Percentiles rank a stretch among this genome's conserved stretches.
Conservation (phyloP, 2,329 filamentous ascomycete species). For the Fusarium sp. region DNA sequence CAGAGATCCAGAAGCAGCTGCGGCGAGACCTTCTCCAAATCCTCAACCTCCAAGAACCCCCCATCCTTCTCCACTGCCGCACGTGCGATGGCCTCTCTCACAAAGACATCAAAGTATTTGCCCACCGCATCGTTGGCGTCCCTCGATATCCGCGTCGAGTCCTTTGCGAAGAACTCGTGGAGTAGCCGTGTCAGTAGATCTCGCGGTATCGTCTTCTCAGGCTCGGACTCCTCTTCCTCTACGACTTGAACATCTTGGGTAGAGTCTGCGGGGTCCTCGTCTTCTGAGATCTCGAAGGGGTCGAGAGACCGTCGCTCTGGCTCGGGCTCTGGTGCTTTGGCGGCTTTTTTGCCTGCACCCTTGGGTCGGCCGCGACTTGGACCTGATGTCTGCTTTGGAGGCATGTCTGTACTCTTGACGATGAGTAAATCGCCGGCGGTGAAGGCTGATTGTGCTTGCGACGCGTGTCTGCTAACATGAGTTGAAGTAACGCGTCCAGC, state of each 20-base stretch:
- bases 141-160: slow-evolving; percentile 77
- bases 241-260: slow-evolving; percentile 38
- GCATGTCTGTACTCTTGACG: slow-evolving; percentile 47
- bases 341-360: slow-evolving; percentile 37
- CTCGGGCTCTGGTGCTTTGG: slow-evolving; percentile 33
- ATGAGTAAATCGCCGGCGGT: neutral
- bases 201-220: slow-evolving; percentile 69
- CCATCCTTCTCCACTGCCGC: slow-evolving; percentile 76
- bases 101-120: slow-evolving; percentile 92
- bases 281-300: slow-evolving; percentile 51
- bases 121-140: slow-evolving; percentile 81
- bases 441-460: neutral
- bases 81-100: slow-evolving; percentile 86
- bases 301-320: slow-evolving; percentile 46
- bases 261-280: slow-evolving; percentile 30
- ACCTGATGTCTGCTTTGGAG: slow-evolving; percentile 53
- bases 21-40: slow-evolving; percentile 87
- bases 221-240: slow-evolving; percentile 49
- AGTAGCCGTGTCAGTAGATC: slow-evolving; percentile 81
- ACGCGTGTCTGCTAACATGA: neutral
- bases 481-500: neutral
- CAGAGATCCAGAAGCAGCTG: slow-evolving; percentile 89
- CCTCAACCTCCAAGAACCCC: slow-evolving; percentile 85
- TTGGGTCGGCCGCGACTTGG: slow-evolving; percentile 51
- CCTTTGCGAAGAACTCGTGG: slow-evolving; percentile 80